Conservation (phyloP, 805 yeast genomes). For the Yarrowia sp. region DNA sequence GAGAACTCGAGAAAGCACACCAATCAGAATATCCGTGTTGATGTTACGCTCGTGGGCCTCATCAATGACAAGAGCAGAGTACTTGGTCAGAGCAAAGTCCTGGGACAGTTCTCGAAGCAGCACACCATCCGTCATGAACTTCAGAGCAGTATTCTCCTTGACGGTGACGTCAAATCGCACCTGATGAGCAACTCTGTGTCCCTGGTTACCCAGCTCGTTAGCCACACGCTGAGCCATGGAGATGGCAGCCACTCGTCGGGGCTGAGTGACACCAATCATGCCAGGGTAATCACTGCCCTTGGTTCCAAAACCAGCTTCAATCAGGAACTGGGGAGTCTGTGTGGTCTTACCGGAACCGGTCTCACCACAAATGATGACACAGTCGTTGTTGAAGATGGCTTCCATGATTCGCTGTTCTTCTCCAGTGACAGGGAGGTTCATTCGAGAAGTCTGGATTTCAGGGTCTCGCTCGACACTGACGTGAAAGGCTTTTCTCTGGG, state of each 20-base stretch:
- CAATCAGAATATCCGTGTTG: constrained; percentile 94
- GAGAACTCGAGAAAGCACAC: constrained; percentile 88
- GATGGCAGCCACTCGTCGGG: constrained; percentile 86
- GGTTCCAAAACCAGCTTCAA: constrained; percentile 88
- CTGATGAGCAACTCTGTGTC: constrained; percentile 82
- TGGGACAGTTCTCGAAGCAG: constrained; percentile 89
- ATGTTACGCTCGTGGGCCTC: constrained; percentile 98
- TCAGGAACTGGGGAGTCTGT: constrained; percentile 94
- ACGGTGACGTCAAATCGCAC: constrained; percentile 86
- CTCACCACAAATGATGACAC: constrained; percentile 92
- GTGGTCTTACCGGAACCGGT: constrained; percentile 99
- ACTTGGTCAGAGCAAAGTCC: constrained; percentile 79
- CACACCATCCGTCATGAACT: constrained; percentile 98
- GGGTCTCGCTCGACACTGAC: constrained; percentile 72
- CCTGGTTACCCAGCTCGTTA: constrained; percentile 73
- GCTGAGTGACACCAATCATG: constrained; percentile 95
- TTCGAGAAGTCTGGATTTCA: constrained; percentile 70
- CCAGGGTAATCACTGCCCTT: constrained; percentile 74
- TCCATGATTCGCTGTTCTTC: constrained; percentile 96
- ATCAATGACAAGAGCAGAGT: constrained; percentile 88
- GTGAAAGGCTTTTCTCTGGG: constrained; percentile 66
- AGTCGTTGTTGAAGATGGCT: constrained; percentile 89
- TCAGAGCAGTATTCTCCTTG: constrained; percentile 64
- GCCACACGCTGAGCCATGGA: constrained; percentile 86
- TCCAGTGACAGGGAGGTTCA: constrained; percentile 82